Conservation (phyloP, 371 early-diverging fungal species). For the Blastocladiella emersonii region DNA sequence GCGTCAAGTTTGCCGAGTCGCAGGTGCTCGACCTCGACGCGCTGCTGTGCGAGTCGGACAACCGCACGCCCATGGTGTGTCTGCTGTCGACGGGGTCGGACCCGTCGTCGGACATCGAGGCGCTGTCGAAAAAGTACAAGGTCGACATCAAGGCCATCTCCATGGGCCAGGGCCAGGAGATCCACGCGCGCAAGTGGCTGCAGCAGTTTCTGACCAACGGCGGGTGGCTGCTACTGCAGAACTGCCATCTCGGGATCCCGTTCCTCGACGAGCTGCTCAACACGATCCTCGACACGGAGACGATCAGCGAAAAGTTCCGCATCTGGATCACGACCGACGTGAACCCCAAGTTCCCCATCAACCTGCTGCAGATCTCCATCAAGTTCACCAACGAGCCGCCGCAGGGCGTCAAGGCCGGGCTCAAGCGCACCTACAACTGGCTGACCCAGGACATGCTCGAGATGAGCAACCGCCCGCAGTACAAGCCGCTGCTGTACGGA, state of each 20-base stretch:
- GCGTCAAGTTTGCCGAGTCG: conserved; percentile 31
- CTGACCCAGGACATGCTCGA: conserved; percentile 47
- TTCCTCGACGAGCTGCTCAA: conserved; percentile 42
- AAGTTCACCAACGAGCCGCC: conserved; percentile 52
- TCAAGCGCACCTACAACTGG: conserved; percentile 45
- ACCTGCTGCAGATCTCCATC: conserved; percentile 42
- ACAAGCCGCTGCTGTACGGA: conserved; percentile 41
- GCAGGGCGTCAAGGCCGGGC: conserved; percentile 44
- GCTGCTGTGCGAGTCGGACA: conserved; percentile 34
- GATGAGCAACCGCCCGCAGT: conserved; percentile 40
- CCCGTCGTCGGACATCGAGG: conserved; percentile 43
- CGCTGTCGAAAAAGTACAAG: conserved; percentile 38
- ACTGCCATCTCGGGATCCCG: conserved; percentile 47
- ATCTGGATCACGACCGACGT: conserved; percentile 47
- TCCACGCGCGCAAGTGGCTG: conserved; percentile 40
- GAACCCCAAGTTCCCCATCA: conserved; percentile 41
- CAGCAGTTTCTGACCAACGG: conserved; percentile 38
- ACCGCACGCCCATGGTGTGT: conserved; percentile 46
- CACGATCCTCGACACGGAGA: conserved; percentile 30
- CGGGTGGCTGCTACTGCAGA: conserved; percentile 45
- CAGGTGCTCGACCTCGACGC: conserved; percentile 43
- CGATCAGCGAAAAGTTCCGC: conserved; percentile 41
- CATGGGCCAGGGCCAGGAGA: conserved; percentile 51
- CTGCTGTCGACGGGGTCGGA: conserved; percentile 41
- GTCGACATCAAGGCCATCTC: conserved; percentile 45